Base-by-base conservation (phyloP, 1,284 basidiomycete genomes). In the Athelia psychrophila region DNA sequence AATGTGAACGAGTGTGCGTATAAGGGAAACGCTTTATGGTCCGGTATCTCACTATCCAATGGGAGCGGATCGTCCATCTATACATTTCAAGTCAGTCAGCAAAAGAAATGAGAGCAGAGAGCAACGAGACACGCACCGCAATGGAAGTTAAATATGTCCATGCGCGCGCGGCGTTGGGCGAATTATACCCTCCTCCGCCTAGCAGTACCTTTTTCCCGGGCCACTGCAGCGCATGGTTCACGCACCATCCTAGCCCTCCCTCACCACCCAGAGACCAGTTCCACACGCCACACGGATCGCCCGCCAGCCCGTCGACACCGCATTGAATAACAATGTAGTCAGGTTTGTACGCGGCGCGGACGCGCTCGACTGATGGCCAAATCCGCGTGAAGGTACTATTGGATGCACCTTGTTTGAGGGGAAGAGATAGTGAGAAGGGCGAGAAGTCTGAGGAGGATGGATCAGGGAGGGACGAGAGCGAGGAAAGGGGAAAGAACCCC, bases 271-370 rank as follows among this genome's bases (percentile, higher is more conserved):
- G 66, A 1, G 78, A 77, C 83, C 93, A 90, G 60, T 94, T 95
- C 70, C 88, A 93, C 0, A 80, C 83, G 0, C 79, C 81, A 63
- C 83, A 84, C 0, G 90, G 86, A 66, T 97, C 95, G 0, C 87
- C 91, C 0, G 91, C 85, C 1, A 98, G 75, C 0, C 86, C 93
- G 57, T 98, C 95, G 0, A 83, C 81, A 2, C 95, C 95, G 53
- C 93, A 92, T 63, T 97, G 93, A 0, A 97, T 64, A 0, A 96
- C 79, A 2, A 94, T 68, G 58, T 82, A 91, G 57, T 95, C 87
- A 0, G 95, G 94, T 1, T 72, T 59, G 66, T 89, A 95, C 0
- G 79, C 77, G 6, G 76, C 70, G 48, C 72, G 79, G 16, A 95
- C 71, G 1, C 67, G 69, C 58, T 93, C 83, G 4, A 95, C 72